Percentiles rank a stretch among this genome's conserved stretches.
phyloP scores from a whole-genome alignment of 257 asterid species.

The Hygrophila difformis region DNA sequence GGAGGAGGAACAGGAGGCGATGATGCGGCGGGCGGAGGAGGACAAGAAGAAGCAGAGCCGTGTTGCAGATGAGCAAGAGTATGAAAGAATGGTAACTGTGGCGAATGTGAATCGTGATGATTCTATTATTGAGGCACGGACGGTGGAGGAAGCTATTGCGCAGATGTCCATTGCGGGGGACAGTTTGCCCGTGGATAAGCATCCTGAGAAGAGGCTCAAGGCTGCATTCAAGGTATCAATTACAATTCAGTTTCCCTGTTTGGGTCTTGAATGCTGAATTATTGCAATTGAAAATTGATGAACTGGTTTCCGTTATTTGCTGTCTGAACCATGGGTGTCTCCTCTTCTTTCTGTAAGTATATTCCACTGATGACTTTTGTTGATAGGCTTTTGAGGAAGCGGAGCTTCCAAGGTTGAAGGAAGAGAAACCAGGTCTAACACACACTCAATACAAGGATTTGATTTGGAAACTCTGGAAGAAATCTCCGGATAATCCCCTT shows the following conservation, averaged over 20 bases:
- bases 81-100: slow-evolving; percentile 58
- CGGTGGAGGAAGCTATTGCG: slow-evolving; percentile 81
- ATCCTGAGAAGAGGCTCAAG: slow-evolving; percentile 92
- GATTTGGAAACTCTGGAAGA: slow-evolving; percentile 98
- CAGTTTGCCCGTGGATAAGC: slow-evolving; percentile 60
- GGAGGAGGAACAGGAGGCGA: slow-evolving; percentile 72
- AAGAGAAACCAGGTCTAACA: slow-evolving; percentile 53
- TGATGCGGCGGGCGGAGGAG: slow-evolving; percentile 60
- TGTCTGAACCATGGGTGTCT: too few species aligned
- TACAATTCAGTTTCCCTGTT: too few species aligned
- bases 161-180: slow-evolving; percentile 54
- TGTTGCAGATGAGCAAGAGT: slow-evolving; percentile 75
- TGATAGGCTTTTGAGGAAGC: slow-evolving; percentile 59
- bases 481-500: slow-evolving; percentile 87
- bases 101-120: slow-evolving; percentile 76
- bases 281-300: too few species aligned
- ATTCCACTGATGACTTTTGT: not conserved
- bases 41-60: slow-evolving; percentile 63
- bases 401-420: slow-evolving; percentile 46
- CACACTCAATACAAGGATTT: slow-evolving; percentile 65
- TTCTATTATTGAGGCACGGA: slow-evolving; percentile 63
- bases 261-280: slow-evolving; percentile 1
- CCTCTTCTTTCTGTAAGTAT: slow-evolving; percentile 5
- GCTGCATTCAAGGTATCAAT: slow-evolving; percentile 85
- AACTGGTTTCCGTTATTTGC: too few species aligned